These are phyloP conservation scores for Ceratobasidium sp. DNA, from an alignment of 1,284 basidiomycete species.

Conservation along the genomic window DNA sequence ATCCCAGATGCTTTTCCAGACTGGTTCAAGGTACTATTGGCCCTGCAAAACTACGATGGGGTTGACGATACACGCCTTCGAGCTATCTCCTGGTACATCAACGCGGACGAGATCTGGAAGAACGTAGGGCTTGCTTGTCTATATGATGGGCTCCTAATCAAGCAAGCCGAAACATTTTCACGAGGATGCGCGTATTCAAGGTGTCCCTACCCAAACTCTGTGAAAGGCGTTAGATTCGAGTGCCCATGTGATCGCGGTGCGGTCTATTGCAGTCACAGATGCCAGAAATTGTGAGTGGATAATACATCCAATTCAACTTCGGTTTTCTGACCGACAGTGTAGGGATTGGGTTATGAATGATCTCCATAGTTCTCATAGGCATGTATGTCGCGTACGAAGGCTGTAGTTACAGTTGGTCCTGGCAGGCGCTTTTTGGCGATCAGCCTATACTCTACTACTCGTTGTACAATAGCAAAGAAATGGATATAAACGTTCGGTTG, in stretches of 20 bases:
- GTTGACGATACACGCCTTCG: background rate
- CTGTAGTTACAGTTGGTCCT: no score
- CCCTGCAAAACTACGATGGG: background rate
- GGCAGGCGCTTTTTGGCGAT: no score
- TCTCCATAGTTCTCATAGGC: background rate
- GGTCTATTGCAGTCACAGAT: conserved; percentile 1
- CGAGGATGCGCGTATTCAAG: background rate
- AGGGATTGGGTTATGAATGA: background rate
- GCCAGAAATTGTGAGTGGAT: conserved; percentile 3
- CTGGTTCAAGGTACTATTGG: conserved; percentile 5
- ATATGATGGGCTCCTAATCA: background rate
- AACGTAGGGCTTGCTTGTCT: background rate
- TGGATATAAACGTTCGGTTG: no score
- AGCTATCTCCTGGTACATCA: background rate
- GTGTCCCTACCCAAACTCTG: background rate
- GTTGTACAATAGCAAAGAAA: no score
- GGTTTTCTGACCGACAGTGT: background rate
- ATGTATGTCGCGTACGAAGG: no score
- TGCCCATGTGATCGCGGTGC: background rate
- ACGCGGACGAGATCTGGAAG: background rate
- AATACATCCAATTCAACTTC: background rate
- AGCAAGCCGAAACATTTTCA: background rate
- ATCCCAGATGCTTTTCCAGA: background rate
- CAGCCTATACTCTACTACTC: no score
- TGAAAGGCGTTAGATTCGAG: background rate